Percentiles rank a stretch among this genome's conserved stretches.
Conservation (phyloP, 345 rosid genomes). For the Populus nigra region DNA sequence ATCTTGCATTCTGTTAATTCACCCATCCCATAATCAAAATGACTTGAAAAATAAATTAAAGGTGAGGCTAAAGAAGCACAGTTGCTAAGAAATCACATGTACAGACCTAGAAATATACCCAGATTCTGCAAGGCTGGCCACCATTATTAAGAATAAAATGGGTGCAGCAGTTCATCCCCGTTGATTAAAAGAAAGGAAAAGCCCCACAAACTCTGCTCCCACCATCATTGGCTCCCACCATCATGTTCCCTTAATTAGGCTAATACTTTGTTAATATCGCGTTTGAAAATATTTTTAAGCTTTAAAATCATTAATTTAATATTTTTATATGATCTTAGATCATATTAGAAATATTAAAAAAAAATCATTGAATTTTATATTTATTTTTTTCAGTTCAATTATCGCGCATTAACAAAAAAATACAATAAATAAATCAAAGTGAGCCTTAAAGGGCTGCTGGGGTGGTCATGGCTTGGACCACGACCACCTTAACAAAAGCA, state of each 20-base stretch:
- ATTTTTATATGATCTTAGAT: too few relatives aligned
- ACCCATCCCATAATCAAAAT: background rate
- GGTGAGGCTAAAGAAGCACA: background rate
- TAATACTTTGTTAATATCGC: too few relatives aligned
- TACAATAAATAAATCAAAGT: too few relatives aligned
- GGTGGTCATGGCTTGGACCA: slow-evolving; percentile 18
- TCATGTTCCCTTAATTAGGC: too few relatives aligned
- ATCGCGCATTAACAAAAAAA: too few relatives aligned
- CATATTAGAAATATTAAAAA: too few relatives aligned
- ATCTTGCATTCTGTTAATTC: slow-evolving; percentile 2
- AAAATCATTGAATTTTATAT: too few relatives aligned
- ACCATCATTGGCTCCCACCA: background rate
- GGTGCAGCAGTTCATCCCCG: background rate
- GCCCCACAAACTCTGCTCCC: slow-evolving; percentile 14
- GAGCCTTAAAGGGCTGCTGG: background rate
- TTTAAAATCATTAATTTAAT: too few relatives aligned
- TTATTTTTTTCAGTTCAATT: too few relatives aligned
- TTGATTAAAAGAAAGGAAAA: slow-evolving; percentile 4
- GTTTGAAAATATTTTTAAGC: too few relatives aligned
- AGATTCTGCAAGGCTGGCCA: slow-evolving; percentile 39
- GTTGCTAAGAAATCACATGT: slow-evolving; percentile 3
- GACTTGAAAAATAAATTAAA: background rate
- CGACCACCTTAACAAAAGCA: background rate
- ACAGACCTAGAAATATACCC: slow-evolving; percentile 21
- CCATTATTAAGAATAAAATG: slow-evolving; percentile 17